These are phyloP conservation scores for Gossypium ekmanianum DNA, from an alignment of 345 rosid genomes.

Conservation along the genomic window DNA sequence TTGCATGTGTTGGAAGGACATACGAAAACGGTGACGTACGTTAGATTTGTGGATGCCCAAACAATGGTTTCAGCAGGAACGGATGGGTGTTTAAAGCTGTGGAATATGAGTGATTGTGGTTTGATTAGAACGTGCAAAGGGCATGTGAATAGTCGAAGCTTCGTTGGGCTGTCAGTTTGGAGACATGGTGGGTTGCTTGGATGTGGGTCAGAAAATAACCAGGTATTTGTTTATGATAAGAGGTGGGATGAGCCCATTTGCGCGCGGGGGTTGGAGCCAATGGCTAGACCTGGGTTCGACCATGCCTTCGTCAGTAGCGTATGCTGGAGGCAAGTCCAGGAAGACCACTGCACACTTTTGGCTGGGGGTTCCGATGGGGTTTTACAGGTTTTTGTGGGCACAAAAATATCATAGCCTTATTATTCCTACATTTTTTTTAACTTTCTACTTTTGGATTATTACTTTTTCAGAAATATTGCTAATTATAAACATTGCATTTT, in stretches of 20 bases:
- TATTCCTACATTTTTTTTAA: not conserved
- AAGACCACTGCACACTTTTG: slow-evolving; percentile 54
- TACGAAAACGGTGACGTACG: slow-evolving; percentile 64
- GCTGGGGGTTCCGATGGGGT: slow-evolving; percentile 84
- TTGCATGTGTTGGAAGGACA: slow-evolving; percentile 52
- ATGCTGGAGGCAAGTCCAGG: slow-evolving; percentile 68
- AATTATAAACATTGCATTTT: not conserved
- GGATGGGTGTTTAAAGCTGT: slow-evolving; percentile 71
- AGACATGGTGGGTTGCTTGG: slow-evolving; percentile 64
- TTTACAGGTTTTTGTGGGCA: slow-evolving; percentile 53
- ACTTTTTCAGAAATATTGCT: not conserved
- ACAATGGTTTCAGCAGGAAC: slow-evolving; percentile 56
- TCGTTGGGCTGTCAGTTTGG: slow-evolving; percentile 82
- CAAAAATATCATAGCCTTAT: slow-evolving; percentile 23
- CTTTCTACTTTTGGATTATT: not conserved
- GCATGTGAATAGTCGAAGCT: slow-evolving; percentile 62
- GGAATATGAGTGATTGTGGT: slow-evolving; percentile 35
- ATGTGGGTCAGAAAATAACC: slow-evolving; percentile 77
- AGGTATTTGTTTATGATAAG: slow-evolving; percentile 69
- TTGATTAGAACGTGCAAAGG: slow-evolving; percentile 60
- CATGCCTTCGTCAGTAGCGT: slow-evolving; percentile 67
- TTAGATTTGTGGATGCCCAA: slow-evolving; percentile 37
- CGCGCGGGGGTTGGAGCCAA: slow-evolving; percentile 45
- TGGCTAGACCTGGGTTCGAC: slow-evolving; percentile 14
- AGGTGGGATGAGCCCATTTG: slow-evolving; percentile 82